Conservation (phyloP, 371 early-diverging fungal genomes). For the Funneliformis caledonium region DNA sequence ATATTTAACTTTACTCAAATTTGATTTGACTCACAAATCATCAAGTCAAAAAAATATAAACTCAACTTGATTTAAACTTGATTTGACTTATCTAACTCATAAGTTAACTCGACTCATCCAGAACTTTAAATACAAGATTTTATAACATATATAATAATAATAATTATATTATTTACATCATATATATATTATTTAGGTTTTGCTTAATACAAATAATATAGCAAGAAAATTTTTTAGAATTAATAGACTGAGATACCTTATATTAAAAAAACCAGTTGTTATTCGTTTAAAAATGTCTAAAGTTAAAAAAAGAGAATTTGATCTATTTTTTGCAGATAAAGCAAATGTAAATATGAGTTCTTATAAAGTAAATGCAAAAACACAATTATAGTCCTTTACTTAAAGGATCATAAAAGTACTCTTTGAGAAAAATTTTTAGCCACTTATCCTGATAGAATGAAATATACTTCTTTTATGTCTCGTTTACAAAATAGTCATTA, state of each 20-base stretch:
- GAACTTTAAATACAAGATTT: no score
- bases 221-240: neutral
- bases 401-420: conserved; percentile 19
- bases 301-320: conserved; percentile 11
- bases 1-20: no score
- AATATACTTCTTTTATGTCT: conserved; percentile 9
- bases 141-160: no score
- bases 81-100: no score
- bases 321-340: no score
- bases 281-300: neutral
- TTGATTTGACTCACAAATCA: no score
- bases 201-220: neutral
- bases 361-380: conserved; percentile 17
- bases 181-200: neutral
- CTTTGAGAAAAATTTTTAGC: conserved; percentile 14
- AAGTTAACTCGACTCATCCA: no score
- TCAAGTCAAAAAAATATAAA: no score
- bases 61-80: no score
- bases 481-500: neutral
- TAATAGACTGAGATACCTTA: neutral
- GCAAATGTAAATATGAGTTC: no score
- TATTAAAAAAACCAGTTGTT: conserved; percentile 3
- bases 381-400: neutral
- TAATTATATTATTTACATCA: no score
- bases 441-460: neutral